These are phyloP conservation scores for Cercospora nicotianae DNA, from an alignment of 2,329 filamentous ascomycete species.

Conservation along the genomic window DNA sequence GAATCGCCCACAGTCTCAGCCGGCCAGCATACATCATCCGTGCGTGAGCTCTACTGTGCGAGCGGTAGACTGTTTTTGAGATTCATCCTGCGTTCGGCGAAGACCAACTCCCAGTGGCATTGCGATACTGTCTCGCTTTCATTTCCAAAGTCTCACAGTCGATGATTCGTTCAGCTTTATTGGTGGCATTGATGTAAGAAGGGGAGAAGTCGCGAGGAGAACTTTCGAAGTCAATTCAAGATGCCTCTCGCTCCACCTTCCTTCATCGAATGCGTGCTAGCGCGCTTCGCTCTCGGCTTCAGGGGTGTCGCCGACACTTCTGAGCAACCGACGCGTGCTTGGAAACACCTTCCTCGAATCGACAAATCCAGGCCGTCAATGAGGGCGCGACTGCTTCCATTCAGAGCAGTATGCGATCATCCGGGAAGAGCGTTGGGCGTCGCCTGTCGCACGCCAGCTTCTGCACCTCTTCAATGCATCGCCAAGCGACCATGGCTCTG, in stretches of 20 bases:
- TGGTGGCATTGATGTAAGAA: not conserved
- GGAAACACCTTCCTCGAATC: not conserved
- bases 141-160: not conserved
- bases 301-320: not conserved
- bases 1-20: not conserved
- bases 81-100: not conserved
- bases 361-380: not conserved
- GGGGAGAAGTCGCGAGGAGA: not conserved
- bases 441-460: not conserved
- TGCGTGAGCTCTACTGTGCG: not conserved
- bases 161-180: not conserved
- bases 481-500: slow-evolving; percentile 19
- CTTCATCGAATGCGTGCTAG: not conserved
- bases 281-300: not conserved
- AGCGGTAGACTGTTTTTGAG: not conserved
- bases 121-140: not conserved
- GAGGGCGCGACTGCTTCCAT: slow-evolving; percentile 2
- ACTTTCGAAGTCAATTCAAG: not conserved
- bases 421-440: not conserved
- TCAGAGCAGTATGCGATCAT: slow-evolving; percentile 1
- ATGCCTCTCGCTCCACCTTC: not conserved
- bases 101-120: not conserved
- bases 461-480: not conserved
- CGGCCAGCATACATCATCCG: not conserved
- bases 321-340: not conserved